A percentile compares a stretch with the other conserved stretches of the same genome.
These are phyloP conservation scores for Apiospora rasikravindrae DNA, from an alignment of 2,329 filamentous ascomycete species.

Conservation along the genomic window DNA sequence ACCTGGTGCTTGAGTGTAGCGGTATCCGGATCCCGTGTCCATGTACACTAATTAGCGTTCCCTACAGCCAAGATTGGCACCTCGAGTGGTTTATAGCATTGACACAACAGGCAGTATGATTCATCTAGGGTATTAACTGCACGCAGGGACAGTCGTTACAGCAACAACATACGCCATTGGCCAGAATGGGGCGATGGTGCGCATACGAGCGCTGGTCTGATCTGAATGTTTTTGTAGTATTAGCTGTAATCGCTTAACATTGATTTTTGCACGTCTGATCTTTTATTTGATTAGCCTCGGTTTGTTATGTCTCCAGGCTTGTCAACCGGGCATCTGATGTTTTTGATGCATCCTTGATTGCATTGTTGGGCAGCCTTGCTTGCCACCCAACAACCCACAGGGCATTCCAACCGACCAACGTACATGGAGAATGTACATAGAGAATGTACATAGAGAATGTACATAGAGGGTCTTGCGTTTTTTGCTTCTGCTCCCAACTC, in stretches of 20 bases:
- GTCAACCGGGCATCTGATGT: not conserved
- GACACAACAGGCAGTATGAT: conserved; percentile 12
- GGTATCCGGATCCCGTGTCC: not conserved
- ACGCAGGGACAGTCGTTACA: conserved; percentile 14
- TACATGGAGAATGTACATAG: too few species aligned
- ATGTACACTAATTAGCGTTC: conserved; percentile 5
- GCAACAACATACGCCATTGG: not conserved
- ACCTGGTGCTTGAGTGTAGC: conserved; percentile 50
- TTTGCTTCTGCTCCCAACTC: too few species aligned
- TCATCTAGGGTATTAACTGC: conserved; percentile 16
- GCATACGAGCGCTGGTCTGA: not conserved
- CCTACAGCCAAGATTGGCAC: not conserved
- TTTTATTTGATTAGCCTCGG: not conserved
- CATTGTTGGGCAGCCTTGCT: not conserved
- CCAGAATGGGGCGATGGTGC: not conserved
- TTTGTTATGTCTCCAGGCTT: not conserved
- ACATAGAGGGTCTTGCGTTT: too few species aligned
- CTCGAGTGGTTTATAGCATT: not conserved
- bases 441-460: too few species aligned
- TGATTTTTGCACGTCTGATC: conserved; percentile 1
- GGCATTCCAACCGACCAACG: not conserved
- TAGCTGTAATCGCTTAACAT: conserved; percentile 12
- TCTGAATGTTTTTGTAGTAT: conserved; percentile 16
- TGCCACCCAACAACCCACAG: not conserved
- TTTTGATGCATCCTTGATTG: not conserved